These are phyloP conservation scores for Rubia tinctorum DNA, from an alignment of 305 asterid species.

Conservation along the genomic window DNA sequence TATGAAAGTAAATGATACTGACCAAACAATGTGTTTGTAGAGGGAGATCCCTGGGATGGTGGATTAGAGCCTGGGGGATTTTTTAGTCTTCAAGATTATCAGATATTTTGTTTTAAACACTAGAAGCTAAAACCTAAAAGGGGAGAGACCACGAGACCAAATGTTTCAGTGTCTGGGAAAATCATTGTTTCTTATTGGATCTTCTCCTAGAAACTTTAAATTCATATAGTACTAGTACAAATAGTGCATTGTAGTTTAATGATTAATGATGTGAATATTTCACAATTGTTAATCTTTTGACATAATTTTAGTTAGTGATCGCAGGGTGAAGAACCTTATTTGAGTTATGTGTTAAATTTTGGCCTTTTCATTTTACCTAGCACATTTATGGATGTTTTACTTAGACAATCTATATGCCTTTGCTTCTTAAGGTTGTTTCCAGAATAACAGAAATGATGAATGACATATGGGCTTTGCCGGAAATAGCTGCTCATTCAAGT, in stretches of 20 bases:
- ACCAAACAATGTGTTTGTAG: background rate
- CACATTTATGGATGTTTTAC: background rate
- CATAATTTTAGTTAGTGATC: background rate
- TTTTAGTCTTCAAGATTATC: background rate
- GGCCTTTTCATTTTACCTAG: conserved; percentile 8
- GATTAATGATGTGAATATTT: conserved; percentile 4
- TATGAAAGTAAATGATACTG: background rate
- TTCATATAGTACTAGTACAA: background rate
- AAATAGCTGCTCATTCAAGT: conserved; percentile 37
- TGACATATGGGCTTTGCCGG: conserved; percentile 52
- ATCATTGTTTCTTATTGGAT: background rate
- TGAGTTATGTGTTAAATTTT: background rate
- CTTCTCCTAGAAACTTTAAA: background rate
- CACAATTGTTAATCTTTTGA: background rate
- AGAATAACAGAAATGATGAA: conserved; percentile 66
- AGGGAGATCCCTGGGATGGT: background rate
- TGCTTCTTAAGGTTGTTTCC: conserved; percentile 54
- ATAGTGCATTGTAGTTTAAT: background rate
- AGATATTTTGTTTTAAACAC: background rate
- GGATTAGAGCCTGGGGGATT: background rate
- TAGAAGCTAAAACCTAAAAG: background rate
- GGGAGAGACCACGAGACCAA: background rate
- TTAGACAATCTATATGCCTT: conserved; percentile 24
- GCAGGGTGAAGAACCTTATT: background rate
- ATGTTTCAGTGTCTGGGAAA: background rate